Base-by-base conservation (phyloP, 768 basidiomycete species). In the Termitomyces sp. region DNA sequence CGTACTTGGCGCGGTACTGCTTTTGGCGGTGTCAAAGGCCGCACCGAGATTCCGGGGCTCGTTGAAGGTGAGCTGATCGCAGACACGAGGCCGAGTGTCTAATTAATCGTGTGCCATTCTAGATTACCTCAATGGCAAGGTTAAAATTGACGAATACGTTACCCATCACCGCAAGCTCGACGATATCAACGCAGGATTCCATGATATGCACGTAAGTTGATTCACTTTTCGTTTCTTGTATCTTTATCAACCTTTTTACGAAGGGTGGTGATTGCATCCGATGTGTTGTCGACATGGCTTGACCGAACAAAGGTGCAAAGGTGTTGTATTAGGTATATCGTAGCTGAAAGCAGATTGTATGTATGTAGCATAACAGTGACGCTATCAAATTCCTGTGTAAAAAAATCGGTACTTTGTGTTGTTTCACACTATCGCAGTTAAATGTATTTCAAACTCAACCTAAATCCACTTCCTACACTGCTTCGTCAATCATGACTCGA, bases 11-110 rank as follows among this genome's bases (percentile, higher is more conserved):
- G 93, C 66, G 97, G 97, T 45, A 78, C 83, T 36, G 97, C 97
- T 2, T 99, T 98, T 67, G 97, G 97, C 56, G 97, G 97, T 53
- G 95, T 99, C 63, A 98, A 98, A 77, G 97, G 96, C 36, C 85
- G 97, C 57, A 94, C 95, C 18, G 96, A 98, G 73, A 77, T 98
- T 43, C 95, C 95, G 45, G 92, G 91, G 24, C 85, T 98, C 35
- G 94, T 98, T 8, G 86, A 95, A 71, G 92, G 92, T 92, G 59
- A 63, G 72, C 61, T 5, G 38, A 54, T 45, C 16, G 26, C 50
- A 48, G 36, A n/a, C 43, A 11, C 41, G 13, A 50, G 26, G 52
- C 43, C 28, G 36, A 55, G 36, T 24, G 10, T 53, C 24, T 9
- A 56, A 54, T 22, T 55, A 38, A 20, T 54, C n/a, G n/a, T 58